Percentiles rank a stretch among this genome's conserved stretches.
phyloP scores from a whole-genome alignment of 2,329 filamentous ascomycete genomes.

The Colletotrichum sp. region DNA sequence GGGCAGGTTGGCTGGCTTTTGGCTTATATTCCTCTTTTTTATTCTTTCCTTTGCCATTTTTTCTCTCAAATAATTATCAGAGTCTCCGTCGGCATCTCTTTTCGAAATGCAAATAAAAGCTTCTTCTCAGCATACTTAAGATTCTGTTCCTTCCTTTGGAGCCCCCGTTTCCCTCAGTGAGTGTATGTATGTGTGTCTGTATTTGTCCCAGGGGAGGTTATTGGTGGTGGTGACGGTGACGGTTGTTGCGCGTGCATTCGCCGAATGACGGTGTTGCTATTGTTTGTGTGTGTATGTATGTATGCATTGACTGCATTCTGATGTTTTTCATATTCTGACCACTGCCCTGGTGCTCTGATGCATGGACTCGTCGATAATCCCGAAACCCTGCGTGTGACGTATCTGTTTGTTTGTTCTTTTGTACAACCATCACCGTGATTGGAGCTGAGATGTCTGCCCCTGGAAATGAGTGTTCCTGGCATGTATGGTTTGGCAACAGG shows the following conservation, averaged over 20 bases:
- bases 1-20: conserved; percentile 18
- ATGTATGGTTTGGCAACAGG: neutral
- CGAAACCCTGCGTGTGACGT: neutral
- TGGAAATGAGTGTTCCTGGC: neutral
- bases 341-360: neutral
- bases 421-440: neutral
- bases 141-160: neutral
- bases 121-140: neutral
- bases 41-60: neutral
- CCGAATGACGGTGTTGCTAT: neutral
- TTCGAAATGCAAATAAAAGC: neutral
- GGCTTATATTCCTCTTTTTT: neutral
- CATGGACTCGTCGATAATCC: neutral
- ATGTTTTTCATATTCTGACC: neutral
- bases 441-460: neutral
- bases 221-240: neutral
- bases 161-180: neutral
- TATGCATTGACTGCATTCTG: neutral
- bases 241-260: neutral
- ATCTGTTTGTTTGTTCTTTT: neutral
- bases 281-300: neutral
- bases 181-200: neutral
- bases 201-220: neutral
- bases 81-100: neutral
- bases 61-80: neutral